A percentile compares a stretch with the other conserved stretches of the same genome.
phyloP scores from a whole-genome alignment of 129 eudicot genomes.

The Flaveria robusta region DNA sequence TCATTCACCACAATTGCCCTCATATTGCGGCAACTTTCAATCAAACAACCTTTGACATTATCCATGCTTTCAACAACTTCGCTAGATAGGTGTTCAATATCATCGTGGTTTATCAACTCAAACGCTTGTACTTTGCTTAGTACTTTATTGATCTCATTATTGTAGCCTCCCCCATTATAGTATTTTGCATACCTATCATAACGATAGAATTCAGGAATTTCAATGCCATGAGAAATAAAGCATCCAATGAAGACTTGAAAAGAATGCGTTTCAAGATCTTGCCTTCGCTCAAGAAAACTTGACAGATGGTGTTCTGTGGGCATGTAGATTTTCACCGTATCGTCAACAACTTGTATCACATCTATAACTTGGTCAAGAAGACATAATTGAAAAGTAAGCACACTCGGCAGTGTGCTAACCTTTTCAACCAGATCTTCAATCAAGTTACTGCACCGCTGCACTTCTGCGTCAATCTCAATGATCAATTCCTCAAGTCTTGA shows the following conservation, averaged over 20 bases:
- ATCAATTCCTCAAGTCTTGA: conserved; percentile 37
- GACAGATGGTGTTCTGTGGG: conserved; percentile 24
- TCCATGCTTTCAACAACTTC: conserved; percentile 9
- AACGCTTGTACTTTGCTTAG: conserved; percentile 26
- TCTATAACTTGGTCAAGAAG: conserved; percentile 26
- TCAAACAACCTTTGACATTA: conserved; percentile 33
- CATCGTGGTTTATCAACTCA: conserved; percentile 34
- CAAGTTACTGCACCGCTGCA: conserved; percentile 22
- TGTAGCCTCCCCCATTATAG: conserved; percentile 11
- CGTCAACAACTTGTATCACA: conserved; percentile 33
- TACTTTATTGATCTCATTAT: conserved; percentile 19
- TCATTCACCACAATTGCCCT: conserved; percentile 12
- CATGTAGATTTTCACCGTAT: conserved; percentile 25
- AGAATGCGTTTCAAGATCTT: conserved; percentile 10
- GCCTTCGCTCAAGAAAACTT: conserved; percentile 26
- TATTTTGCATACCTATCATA: conserved; percentile 39
- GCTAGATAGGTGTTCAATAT: conserved; percentile 21
- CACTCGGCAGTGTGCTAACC: conserved; percentile 13
- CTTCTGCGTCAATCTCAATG: conserved; percentile 30
- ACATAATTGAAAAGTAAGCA: conserved; percentile 28
- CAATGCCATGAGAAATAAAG: conserved; percentile 8
- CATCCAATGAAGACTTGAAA: conserved; percentile 43
- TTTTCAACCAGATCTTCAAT: conserved; percentile 30
- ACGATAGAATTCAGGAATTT: conserved; percentile 27
- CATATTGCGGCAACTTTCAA: conserved; percentile 28